Evolutionary conservation across 306 rosid genomes (phyloP).

Genomic region (Hylodesmum podocarpum): DNA sequence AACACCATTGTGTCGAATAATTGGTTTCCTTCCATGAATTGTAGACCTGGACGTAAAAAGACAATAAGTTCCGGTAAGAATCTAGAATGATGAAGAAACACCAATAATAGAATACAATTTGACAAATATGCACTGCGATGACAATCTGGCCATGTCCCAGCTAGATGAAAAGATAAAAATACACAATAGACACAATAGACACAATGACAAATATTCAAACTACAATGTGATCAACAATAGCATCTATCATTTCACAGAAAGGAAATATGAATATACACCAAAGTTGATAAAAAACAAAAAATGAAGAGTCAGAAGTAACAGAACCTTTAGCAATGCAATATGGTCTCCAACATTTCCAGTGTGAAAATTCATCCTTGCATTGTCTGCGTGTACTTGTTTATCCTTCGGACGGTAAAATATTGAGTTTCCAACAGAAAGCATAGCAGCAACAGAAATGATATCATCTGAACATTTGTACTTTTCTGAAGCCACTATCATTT

Average conservation of each 20-base stretch:
- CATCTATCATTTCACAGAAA: background rate
- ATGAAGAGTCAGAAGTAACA: slow-evolving; percentile 6
- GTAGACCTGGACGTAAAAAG: slow-evolving; percentile 57
- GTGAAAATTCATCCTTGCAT: slow-evolving; percentile 87
- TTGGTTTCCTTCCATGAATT: slow-evolving; percentile 97
- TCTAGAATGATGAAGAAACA: background rate
- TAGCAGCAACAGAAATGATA: slow-evolving; percentile 77
- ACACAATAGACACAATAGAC: background rate
- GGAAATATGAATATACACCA: slow-evolving; percentile 8
- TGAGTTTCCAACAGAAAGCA: slow-evolving; percentile 90
- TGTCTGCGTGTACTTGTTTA: slow-evolving; percentile 95
- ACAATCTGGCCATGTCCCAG: background rate
- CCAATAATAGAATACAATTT: background rate
- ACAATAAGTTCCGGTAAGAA: background rate
- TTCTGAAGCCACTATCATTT: slow-evolving; percentile 90
- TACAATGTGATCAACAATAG: background rate
- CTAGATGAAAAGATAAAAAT: slow-evolving; percentile 3
- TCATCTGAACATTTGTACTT: slow-evolving; percentile 82
- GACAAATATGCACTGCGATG: background rate
- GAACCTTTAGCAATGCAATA: slow-evolving; percentile 77
- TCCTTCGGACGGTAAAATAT: slow-evolving; percentile 93
- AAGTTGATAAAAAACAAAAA: background rate
- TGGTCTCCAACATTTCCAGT: slow-evolving; percentile 94
- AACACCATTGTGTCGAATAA: slow-evolving; percentile 97
- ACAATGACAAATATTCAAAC: background rate